Conservation (phyloP, 106 monocot genomes). For the Ottelia alismoides region DNA sequence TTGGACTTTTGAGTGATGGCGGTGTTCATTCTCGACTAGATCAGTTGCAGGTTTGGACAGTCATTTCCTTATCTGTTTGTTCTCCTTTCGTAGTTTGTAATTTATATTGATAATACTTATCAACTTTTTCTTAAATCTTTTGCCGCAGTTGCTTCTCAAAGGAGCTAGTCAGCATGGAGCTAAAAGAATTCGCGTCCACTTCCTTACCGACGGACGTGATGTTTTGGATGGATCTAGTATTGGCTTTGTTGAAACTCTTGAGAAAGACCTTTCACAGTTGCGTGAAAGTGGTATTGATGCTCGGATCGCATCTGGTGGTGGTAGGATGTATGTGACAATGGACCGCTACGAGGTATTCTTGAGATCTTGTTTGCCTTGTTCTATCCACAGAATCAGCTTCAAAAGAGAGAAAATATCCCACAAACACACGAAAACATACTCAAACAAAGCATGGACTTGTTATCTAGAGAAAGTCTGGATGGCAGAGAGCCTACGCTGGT, state of each 20-base stretch:
- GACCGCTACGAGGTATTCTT: constrained; percentile 3
- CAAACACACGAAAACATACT: no score
- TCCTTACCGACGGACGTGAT: constrained; percentile 3
- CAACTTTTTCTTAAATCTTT: no score
- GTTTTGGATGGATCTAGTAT: neutral
- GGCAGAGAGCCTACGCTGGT: no score
- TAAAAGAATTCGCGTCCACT: neutral
- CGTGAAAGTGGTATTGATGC: neutral
- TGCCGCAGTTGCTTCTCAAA: neutral
- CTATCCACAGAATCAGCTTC: no score
- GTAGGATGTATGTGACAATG: constrained; percentile 1
- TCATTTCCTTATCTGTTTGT: no score
- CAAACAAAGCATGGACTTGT: no score
- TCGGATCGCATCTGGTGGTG: constrained; percentile 1
- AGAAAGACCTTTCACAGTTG: neutral
- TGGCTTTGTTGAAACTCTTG: neutral
- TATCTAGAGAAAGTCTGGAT: no score
- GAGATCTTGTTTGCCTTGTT: no score
- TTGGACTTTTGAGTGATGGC: neutral
- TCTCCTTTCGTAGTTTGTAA: no score
- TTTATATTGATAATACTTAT: no score
- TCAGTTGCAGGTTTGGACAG: neutral
- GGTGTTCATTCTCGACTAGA: neutral
- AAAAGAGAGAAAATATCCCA: no score
- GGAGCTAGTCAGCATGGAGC: neutral